Evolutionary conservation across 352 stramenopile genomes (phyloP), one percentile per base, ranked within the genome.

Genomic region (Globisporangium nunn): DNA sequence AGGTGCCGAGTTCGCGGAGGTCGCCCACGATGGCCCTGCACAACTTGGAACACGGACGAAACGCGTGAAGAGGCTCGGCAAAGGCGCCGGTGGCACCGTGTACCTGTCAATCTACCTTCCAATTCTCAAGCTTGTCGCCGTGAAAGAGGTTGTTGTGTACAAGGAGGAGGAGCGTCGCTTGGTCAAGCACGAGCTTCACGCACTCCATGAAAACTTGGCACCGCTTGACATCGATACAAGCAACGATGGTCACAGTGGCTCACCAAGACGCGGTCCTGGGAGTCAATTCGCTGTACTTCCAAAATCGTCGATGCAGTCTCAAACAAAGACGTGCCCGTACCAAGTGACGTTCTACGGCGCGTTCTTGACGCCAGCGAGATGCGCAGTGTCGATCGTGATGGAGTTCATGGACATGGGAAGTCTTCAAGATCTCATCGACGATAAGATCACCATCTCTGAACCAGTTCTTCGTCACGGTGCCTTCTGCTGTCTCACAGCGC

Each of bases 321-420:
- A 23, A 23, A 23, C 23, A 23, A 23, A 23, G 23, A 52, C 62
- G 4, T 91, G 87, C 59, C 87, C 84, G 6, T 93, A 90, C 54
- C 70, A 96, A 4, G 85, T 97, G n/a, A 70, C 72, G 2, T 97
- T 97, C 62, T 93, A 95, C 51, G 88, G 91, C 17, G 89, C 87
- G 7, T 97, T 92, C 57, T 61, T 88, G 7, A 88, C 84, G 28
- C 75, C 82, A 7, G 64, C 84, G 0, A 78, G 86, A 50, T 80
- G 81, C 29, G 81, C 73, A 0, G 73, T 97, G 31, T 89, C 74
- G 29, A 88, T 97, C 28, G 87, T 95, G 44, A 92, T 97, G 75
- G 89, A 97, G 61, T 97, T 96, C 46, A 97, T 97, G 89, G 82
- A 97, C 50, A 82, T 88, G 56, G 90, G 90, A 17, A 95, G 82